Evolutionary conservation across 345 rosid species (phyloP), one percentile per base, ranked within the genome.

Genomic region (Populus ilicifolia): DNA sequence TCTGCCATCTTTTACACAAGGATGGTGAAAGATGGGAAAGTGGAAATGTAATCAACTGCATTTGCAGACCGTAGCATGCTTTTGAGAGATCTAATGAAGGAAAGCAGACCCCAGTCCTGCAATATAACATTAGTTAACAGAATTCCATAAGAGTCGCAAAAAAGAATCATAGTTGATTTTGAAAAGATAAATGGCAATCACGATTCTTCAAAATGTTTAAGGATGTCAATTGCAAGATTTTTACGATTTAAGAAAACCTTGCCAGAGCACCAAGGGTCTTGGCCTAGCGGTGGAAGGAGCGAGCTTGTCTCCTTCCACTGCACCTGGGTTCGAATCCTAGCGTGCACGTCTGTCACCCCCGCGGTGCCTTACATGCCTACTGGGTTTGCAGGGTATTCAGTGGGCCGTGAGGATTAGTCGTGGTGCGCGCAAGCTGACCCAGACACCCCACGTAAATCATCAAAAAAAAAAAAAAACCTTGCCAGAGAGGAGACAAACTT

Each of bases 71-170:
- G 87, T 75, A 91, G 27, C 89, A 87, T 92, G 83, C 91, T 87
- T 88, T 93, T 92, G 79, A 92, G 86, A 43, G 89, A 87, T 82
- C 87, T 90, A 78, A 96, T 83, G 75, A 91, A 96, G 23, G 94
- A 90, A 85, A 96, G 94, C 86, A 91, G 85, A 17, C 88, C 89
- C 93, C 98, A 90, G 43, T 93, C 99, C 99, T 93, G 87, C 76
- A 82, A 68, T 61, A 30, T 20, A 39, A 67, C 9, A 72, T 38
- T 36, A 36, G 43, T 2, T n/a, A 61, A 27, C 27, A 48, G 25
- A 46, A 18, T 66, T 27, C 64, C 13, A 25, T n/a, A 1, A 2
- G 29, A 23, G 4, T 59, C 64, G 10, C 64, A 59, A 59, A 75
- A 76, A 54, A 14, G 36, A 39, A 69, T 8, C 1, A 38, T 66